These are phyloP conservation scores for Geosmithia putterillii DNA, from an alignment of 2,329 filamentous ascomycete species.

Conservation along the genomic window DNA sequence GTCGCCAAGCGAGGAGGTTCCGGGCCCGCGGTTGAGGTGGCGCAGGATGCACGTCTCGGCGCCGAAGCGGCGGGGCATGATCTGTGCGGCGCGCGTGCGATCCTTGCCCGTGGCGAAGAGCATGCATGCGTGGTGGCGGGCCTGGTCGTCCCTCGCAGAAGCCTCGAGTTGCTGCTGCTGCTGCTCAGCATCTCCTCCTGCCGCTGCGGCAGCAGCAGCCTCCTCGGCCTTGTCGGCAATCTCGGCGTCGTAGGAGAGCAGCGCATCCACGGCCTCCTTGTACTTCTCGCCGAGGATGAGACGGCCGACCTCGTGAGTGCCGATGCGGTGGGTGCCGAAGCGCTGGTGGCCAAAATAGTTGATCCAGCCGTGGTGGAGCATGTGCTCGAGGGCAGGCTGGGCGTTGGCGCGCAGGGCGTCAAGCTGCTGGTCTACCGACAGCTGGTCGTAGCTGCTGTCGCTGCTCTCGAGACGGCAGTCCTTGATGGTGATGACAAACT, in stretches of 20 bases:
- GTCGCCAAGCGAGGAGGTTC: slow-evolving; percentile 43
- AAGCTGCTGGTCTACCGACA: slow-evolving; percentile 15
- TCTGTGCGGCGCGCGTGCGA: slow-evolving; percentile 45
- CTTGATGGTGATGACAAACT: slow-evolving; percentile 85
- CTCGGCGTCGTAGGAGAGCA: slow-evolving; percentile 60
- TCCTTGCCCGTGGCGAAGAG: slow-evolving; percentile 55
- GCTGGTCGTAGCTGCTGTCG: background rate
- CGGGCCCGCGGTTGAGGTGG: slow-evolving; percentile 49
- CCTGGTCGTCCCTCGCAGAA: slow-evolving; percentile 72
- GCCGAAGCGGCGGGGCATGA: slow-evolving; percentile 68
- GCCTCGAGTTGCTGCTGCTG: too few species aligned
- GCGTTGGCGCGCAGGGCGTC: slow-evolving; percentile 25
- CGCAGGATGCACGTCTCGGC: slow-evolving; percentile 71
- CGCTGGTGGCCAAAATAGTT: slow-evolving; percentile 98
- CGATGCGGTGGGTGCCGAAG: slow-evolving; percentile 78
- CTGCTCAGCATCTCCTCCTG: too few species aligned
- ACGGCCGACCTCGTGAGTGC: slow-evolving; percentile 75
- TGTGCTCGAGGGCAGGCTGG: slow-evolving; percentile 48
- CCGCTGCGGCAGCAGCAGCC: slow-evolving; percentile 8
- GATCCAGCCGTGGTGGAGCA: slow-evolving; percentile 71
- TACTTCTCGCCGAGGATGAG: slow-evolving; percentile 76
- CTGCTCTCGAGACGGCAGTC: slow-evolving; percentile 55
- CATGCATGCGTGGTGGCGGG: slow-evolving; percentile 67
- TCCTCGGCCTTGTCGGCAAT: slow-evolving; percentile 35
- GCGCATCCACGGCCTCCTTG: slow-evolving; percentile 63